These are phyloP conservation scores for Pneumocystis murina DNA, from an alignment of 1,139 yeast species.

Conservation along the genomic window DNA sequence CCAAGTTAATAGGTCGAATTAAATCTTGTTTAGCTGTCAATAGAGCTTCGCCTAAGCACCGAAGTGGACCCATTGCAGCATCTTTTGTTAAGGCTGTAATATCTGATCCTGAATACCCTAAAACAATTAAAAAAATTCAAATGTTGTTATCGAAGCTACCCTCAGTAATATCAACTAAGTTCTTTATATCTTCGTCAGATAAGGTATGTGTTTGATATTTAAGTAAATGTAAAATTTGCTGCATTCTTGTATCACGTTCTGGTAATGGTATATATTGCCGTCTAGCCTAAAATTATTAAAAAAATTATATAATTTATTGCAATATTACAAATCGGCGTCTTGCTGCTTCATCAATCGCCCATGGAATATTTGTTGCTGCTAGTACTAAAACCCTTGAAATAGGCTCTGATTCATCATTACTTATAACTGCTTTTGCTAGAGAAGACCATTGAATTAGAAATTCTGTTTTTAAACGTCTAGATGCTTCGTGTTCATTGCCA, in stretches of 20 bases:
- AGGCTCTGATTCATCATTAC: conserved; percentile 40
- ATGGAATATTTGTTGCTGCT: conserved; percentile 93
- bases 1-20: conserved; percentile 62
- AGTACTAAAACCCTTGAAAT: conserved; percentile 69
- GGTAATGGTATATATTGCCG: conserved; percentile 92
- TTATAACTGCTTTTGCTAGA: conserved; percentile 84
- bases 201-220: conserved; percentile 59
- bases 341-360: conserved; percentile 98
- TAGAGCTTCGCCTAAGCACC: conserved; percentile 79
- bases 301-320: conserved; percentile 21
- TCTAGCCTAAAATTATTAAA: conserved; percentile 27
- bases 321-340: conserved; percentile 53
- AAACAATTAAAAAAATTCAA: neutral
- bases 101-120: conserved; percentile 76
- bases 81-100: conserved; percentile 91
- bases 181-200: conserved; percentile 44
- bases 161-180: conserved; percentile 48
- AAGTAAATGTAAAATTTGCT: conserved; percentile 57
- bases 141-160: conserved; percentile 21
- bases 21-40: conserved; percentile 73
- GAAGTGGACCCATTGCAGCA: conserved; percentile 94
- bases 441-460: conserved; percentile 94
- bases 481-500: conserved; percentile 74
- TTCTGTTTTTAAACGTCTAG: conserved; percentile 83
- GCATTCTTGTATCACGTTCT: conserved; percentile 63